phyloP scores from a whole-genome alignment of 352 stramenopile genomes.

The Phytophthora tubulina region DNA sequence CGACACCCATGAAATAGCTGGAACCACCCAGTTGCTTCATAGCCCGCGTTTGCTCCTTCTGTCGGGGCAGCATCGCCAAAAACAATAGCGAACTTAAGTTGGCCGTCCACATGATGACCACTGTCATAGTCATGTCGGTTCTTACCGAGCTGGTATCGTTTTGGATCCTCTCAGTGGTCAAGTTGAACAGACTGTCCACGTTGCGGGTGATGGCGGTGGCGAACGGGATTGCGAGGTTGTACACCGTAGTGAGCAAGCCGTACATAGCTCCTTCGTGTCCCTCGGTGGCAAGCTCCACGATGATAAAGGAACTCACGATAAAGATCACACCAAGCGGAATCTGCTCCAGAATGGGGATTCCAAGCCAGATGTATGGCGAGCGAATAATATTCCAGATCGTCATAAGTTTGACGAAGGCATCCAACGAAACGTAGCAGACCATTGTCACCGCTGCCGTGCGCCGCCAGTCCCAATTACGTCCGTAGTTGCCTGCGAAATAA shows the following conservation, averaged over 20 bases:
- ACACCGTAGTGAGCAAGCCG: conserved; percentile 68
- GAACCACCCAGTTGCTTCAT: conserved; percentile 74
- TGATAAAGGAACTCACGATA: conserved; percentile 68
- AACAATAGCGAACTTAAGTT: conserved; percentile 64
- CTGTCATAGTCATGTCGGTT: conserved; percentile 55
- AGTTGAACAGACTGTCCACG: conserved; percentile 54
- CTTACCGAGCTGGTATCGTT: conserved; percentile 55
- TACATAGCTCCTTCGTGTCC: conserved; percentile 74
- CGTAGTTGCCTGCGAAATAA: conserved; percentile 63
- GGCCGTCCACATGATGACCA: conserved; percentile 62
- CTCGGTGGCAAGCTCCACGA: conserved; percentile 63
- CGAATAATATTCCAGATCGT: conserved; percentile 66
- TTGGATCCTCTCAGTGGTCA: conserved; percentile 58
- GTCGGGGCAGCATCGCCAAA: conserved; percentile 61
- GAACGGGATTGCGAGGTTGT: conserved; percentile 62
- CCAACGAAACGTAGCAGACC: conserved; percentile 45
- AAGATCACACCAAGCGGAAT: conserved; percentile 60
- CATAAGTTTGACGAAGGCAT: conserved; percentile 52
- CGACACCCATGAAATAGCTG: conserved; percentile 55
- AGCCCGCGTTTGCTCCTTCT: conserved; percentile 69
- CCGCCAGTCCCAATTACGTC: conserved; percentile 66
- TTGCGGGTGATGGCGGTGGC: conserved; percentile 53
- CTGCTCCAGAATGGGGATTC: conserved; percentile 53
- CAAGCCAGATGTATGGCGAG: conserved; percentile 62
- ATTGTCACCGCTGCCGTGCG: conserved; percentile 43